These are phyloP conservation scores for Endothia cerciana DNA, from an alignment of 2,329 filamentous ascomycete species.

Conservation along the genomic window DNA sequence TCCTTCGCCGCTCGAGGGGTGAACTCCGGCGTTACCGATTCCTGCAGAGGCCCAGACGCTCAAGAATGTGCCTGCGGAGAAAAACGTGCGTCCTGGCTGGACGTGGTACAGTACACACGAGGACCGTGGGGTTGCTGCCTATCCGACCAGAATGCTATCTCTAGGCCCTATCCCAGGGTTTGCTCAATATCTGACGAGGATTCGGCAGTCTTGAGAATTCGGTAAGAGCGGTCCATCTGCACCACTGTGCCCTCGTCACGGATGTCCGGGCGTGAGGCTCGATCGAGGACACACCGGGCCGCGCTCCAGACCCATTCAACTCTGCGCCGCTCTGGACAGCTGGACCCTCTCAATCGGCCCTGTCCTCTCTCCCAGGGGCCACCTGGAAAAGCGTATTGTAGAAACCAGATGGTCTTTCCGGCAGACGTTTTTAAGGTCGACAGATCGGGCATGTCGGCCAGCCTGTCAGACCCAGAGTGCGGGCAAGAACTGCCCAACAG, in stretches of 20 bases:
- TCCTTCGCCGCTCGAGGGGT: no score
- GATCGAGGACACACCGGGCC: not conserved
- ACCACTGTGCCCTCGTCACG: not conserved
- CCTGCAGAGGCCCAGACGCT: no score
- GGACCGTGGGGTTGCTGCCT: no score
- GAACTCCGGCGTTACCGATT: no score
- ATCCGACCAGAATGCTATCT: not conserved
- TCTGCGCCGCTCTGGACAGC: not conserved
- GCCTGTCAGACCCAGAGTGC: not conserved
- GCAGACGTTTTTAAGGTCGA: not conserved
- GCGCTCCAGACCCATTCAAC: not conserved
- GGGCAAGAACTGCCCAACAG: not conserved
- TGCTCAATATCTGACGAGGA: no score
- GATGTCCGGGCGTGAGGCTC: not conserved
- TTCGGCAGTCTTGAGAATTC: not conserved
- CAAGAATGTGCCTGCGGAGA: no score
- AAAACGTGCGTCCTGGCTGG: no score
- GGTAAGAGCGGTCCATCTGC: not conserved
- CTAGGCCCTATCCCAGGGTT: not conserved
- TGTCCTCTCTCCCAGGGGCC: not conserved
- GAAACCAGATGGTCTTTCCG: not conserved
- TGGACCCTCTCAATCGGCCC: not conserved
- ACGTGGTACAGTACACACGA: no score
- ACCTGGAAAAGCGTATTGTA: not conserved
- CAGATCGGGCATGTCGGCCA: constrained; percentile 1